Conservation (phyloP, 2,329 filamentous ascomycete genomes). For the Parastagonospora nodorum region DNA sequence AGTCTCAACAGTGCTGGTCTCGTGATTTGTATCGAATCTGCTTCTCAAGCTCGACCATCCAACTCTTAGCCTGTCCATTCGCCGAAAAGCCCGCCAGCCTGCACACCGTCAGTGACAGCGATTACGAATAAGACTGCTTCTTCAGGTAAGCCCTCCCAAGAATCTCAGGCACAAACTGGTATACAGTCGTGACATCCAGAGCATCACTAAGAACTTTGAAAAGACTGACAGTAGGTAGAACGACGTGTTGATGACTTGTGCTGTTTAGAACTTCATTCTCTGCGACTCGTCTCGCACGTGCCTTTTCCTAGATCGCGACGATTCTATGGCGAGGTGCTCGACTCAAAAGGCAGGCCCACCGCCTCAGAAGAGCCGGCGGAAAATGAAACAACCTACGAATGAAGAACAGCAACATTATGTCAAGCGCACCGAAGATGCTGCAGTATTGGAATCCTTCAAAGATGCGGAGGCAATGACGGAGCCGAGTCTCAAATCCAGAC, state of each 20-base stretch:
- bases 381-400: neutral
- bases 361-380: too few species aligned
- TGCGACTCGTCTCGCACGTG: neutral
- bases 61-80: neutral
- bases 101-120: constrained; percentile 1
- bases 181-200: too few species aligned
- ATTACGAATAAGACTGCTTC: constrained; percentile 5
- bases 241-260: neutral
- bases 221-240: neutral
- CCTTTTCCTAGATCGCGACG: too few species aligned
- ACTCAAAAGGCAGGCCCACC: too few species aligned
- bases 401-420: neutral
- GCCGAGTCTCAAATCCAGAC: neutral
- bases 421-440: neutral
- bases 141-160: constrained; percentile 23
- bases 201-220: too few species aligned
- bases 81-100: constrained; percentile 1
- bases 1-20: too few species aligned
- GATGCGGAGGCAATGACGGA: neutral
- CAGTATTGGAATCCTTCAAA: neutral
- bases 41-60: too few species aligned
- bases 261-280: neutral
- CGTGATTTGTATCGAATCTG: too few species aligned
- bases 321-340: too few species aligned
- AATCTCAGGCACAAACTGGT: too few species aligned